Conservation (phyloP, 441 rosid genomes). For the Arabidopsis lyrata region DNA sequence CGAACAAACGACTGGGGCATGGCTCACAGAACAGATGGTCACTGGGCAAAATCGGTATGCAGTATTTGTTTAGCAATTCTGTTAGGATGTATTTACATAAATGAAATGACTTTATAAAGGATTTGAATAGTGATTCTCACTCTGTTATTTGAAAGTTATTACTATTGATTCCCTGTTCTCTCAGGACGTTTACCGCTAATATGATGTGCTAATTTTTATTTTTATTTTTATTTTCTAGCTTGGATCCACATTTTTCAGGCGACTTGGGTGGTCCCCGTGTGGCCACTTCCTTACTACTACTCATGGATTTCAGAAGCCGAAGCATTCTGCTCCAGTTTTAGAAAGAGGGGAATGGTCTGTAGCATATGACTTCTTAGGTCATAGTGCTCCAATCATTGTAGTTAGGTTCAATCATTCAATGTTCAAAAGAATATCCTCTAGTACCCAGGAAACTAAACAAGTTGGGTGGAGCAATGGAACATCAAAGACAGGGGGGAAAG, state of each 20-base stretch:
- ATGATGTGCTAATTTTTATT: conserved; percentile 6
- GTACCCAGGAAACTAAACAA: conserved; percentile 64
- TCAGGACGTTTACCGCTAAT: conserved; percentile 39
- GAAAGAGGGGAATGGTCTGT: conserved; percentile 99
- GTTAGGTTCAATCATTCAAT: conserved; percentile 95
- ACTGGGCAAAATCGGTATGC: conserved; percentile 97
- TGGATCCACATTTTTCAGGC: conserved; percentile 97
- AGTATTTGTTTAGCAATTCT: conserved; percentile 7
- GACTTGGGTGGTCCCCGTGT: conserved; percentile 99
- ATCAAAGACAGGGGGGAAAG: conserved; percentile 79
- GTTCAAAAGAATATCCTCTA: conserved; percentile 66
- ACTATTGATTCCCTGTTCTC: background rate
- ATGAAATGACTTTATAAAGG: background rate
- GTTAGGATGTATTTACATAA: conserved; percentile 13
- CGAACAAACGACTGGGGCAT: conserved; percentile 98
- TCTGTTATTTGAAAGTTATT: conserved; percentile 7
- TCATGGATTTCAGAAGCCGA: conserved; percentile 98
- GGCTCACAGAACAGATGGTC: conserved; percentile 96
- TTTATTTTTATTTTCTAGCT: conserved; percentile 64
- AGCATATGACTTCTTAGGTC: conserved; percentile 95
- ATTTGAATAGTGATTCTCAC: background rate
- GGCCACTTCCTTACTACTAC: conserved; percentile 98
- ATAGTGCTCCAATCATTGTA: conserved; percentile 94
- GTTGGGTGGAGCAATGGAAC: conserved; percentile 94
- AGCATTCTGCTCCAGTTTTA: conserved; percentile 99